phyloP scores from a whole-genome alignment of 495 filamentous ascomycete genomes.

The Penicillium macrosclerotiorum region DNA sequence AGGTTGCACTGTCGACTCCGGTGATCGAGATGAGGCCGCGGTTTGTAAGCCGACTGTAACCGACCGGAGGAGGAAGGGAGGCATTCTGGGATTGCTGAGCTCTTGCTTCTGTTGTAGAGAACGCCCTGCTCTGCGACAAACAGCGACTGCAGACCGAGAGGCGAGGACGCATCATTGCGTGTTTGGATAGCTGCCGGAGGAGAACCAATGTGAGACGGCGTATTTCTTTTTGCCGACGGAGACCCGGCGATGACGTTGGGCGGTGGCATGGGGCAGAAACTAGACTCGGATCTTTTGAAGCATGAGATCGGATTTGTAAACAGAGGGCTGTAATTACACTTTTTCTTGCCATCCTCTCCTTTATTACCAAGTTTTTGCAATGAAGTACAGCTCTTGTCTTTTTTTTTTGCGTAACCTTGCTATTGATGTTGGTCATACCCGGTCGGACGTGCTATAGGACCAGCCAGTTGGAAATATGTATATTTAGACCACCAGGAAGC shows the following conservation, averaged over 20 bases:
- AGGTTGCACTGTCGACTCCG: conserved; percentile 75
- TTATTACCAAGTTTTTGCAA: too few relatives aligned
- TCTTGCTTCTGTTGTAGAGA: conserved; percentile 31
- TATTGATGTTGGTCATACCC: too few relatives aligned
- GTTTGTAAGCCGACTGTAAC: conserved; percentile 55
- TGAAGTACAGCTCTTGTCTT: too few relatives aligned
- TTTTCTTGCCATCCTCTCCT: too few relatives aligned
- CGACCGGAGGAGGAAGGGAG: conserved; percentile 32
- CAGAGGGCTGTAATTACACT: too few relatives aligned
- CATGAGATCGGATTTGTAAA: too few relatives aligned
- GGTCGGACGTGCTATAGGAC: too few relatives aligned
- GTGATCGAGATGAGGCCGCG: conserved; percentile 75
- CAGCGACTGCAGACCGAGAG: conserved; percentile 30
- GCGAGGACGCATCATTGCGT: conserved; percentile 37
- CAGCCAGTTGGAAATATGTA: too few relatives aligned
- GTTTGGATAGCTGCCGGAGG: conserved; percentile 6
- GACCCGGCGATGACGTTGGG: conserved; percentile 26
- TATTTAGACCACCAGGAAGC: too few relatives aligned
- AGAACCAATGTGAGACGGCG: conserved; percentile 14
- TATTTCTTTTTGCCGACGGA: conserved; percentile 16
- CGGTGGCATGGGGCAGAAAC: conserved; percentile 33
- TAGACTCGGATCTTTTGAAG: neutral
- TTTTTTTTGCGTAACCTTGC: too few relatives aligned
- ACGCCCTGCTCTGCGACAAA: conserved; percentile 21
- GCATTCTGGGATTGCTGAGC: conserved; percentile 21